Evolutionary conservation across 2,329 filamentous ascomycete genomes (phyloP).

Genomic region (Calcarisporium arbuscula): DNA sequence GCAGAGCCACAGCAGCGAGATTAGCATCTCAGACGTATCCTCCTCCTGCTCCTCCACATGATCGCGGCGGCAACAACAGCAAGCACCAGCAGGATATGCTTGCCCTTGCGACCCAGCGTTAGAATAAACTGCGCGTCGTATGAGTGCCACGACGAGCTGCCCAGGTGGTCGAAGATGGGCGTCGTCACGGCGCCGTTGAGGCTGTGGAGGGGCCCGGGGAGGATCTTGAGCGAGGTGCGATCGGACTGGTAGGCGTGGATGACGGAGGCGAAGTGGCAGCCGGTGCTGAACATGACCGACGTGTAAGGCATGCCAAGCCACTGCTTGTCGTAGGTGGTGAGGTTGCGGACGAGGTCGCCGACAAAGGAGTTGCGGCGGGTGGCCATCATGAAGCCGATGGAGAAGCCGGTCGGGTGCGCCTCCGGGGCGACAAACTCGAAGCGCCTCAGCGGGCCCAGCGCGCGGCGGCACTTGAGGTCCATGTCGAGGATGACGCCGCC

Average conservation of each 20-base stretch:
- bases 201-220: conserved; percentile 30
- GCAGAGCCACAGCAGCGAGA: no score
- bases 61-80: conserved; percentile 14
- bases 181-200: conserved; percentile 32
- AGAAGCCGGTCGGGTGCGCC: conserved; percentile 32
- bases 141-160: conserved; percentile 35
- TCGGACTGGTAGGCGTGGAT: conserved; percentile 30
- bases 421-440: conserved; percentile 35
- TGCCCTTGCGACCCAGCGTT: conserved; percentile 9
- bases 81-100: conserved; percentile 14
- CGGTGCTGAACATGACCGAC: conserved; percentile 37
- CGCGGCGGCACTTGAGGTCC: conserved; percentile 29
- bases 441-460: conserved; percentile 30
- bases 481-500: conserved; percentile 21
- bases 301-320: conserved; percentile 33
- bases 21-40: conserved; percentile 12
- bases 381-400: conserved; percentile 35
- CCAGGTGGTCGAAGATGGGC: conserved; percentile 33
- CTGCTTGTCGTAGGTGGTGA: conserved; percentile 27
- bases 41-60: conserved; percentile 11
- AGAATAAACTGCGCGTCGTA: conserved; percentile 24
- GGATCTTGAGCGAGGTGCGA: conserved; percentile 26
- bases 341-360: conserved; percentile 23
- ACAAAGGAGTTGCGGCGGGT: conserved; percentile 26
- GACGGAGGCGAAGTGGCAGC: conserved; percentile 34